Percentiles rank a stretch among this genome's conserved stretches.
Evolutionary conservation across 768 basidiomycete genomes (phyloP).

Genomic region (Royoungia palumana): DNA sequence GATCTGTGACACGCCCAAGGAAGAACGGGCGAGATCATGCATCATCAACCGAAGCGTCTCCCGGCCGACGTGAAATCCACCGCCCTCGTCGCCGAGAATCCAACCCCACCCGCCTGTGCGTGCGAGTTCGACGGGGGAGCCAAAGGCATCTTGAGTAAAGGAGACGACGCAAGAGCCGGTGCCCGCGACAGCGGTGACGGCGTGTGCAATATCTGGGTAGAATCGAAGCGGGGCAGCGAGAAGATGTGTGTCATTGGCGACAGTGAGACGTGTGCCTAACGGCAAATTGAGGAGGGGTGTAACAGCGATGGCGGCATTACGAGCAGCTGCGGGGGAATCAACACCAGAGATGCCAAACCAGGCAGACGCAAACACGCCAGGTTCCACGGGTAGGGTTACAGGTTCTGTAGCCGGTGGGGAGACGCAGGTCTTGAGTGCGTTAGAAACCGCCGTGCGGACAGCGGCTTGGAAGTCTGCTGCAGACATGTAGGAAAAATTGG

Average conservation of each 20-base stretch:
- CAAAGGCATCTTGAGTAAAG: constrained; percentile 45
- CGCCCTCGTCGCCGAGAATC: constrained; percentile 82
- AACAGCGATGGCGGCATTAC: constrained; percentile 50
- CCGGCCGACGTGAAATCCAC: constrained; percentile 76
- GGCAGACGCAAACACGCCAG: constrained; percentile 54
- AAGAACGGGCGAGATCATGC: constrained; percentile 49
- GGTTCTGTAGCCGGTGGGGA: constrained; percentile 36
- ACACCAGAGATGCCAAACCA: constrained; percentile 87
- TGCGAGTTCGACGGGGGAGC: constrained; percentile 56
- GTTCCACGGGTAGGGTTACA: constrained; percentile 37
- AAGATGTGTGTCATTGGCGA: constrained; percentile 83
- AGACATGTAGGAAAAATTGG: constrained; percentile 82
- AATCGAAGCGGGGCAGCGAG: constrained; percentile 74
- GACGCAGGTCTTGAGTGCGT: constrained; percentile 50
- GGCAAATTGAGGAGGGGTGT: constrained; percentile 59
- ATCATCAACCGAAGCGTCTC: constrained; percentile 71
- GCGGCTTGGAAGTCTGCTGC: constrained; percentile 54
- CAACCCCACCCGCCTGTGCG: constrained; percentile 81
- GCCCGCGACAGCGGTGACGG: constrained; percentile 73
- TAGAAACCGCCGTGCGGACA: constrained; percentile 48
- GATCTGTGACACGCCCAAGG: constrained; percentile 27
- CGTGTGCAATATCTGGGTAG: constrained; percentile 54
- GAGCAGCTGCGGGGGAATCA: constrained; percentile 65
- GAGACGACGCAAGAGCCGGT: constrained; percentile 78
- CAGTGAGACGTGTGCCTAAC: constrained; percentile 47